A percentile compares a stretch with the other conserved stretches of the same genome.
Evolutionary conservation across 768 basidiomycete genomes (phyloP).

Genomic region (Heimioporus sp.): DNA sequence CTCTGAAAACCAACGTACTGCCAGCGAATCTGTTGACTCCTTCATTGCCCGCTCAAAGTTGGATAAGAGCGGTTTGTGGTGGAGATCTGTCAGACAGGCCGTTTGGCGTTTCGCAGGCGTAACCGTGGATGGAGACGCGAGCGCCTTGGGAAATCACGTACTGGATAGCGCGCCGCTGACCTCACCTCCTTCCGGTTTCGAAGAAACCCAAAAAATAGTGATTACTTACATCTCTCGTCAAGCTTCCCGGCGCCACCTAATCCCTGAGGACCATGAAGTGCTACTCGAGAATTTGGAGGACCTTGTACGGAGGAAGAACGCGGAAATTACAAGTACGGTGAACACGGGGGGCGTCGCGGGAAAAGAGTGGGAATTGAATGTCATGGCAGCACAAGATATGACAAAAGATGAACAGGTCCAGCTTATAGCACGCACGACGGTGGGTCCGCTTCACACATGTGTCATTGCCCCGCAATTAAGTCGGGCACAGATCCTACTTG

Average conservation of each 20-base stretch:
- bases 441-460: conserved; percentile 32
- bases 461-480: background rate
- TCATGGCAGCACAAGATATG: conserved; percentile 62
- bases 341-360: conserved; percentile 1
- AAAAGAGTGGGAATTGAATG: conserved; percentile 56
- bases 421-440: conserved; percentile 66
- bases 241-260: conserved; percentile 47
- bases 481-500: conserved; percentile 56
- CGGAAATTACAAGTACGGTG: conserved; percentile 9
- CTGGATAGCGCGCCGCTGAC: background rate
- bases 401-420: conserved; percentile 74
- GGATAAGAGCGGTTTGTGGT: conserved; percentile 54
- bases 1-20: conserved; percentile 64
- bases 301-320: conserved; percentile 42
- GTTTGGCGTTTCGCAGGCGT: conserved; percentile 69
- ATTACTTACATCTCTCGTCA: conserved; percentile 78
- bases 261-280: conserved; percentile 51
- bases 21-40: conserved; percentile 61
- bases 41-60: conserved; percentile 41
- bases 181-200: conserved; percentile 18
- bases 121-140: conserved; percentile 32
- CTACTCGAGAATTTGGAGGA: conserved; percentile 53
- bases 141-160: conserved; percentile 10
- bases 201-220: conserved; percentile 50
- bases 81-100: conserved; percentile 68